Percentiles rank a stretch among this genome's conserved stretches.
These are phyloP conservation scores for Penicillium tannophilum DNA, from an alignment of 495 filamentous ascomycete species.

Conservation along the genomic window DNA sequence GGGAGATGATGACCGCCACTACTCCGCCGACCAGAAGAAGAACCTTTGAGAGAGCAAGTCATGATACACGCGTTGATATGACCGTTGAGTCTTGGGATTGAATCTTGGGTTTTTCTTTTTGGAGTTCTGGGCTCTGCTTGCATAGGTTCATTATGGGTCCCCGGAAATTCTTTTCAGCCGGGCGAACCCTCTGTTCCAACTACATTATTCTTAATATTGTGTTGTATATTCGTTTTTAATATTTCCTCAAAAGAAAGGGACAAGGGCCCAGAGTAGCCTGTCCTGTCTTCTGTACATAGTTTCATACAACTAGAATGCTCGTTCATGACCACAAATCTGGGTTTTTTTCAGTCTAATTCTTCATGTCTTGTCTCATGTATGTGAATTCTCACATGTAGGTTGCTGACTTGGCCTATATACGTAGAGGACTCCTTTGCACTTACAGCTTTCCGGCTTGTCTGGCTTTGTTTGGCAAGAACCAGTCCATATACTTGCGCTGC, in stretches of 20 bases:
- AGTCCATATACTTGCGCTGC: conserved; percentile 9
- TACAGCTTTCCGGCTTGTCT: conserved; percentile 7
- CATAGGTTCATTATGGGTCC: conserved; percentile 3
- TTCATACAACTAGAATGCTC: conserved; percentile 5
- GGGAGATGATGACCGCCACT: conserved; percentile 81
- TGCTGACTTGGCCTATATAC: neutral
- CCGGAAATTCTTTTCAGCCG: neutral
- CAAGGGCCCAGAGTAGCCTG: conserved; percentile 1
- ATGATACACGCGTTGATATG: neutral
- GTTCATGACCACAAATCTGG: conserved; percentile 4
- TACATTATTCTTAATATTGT: conserved; percentile 18
- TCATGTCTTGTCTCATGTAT: too few relatives aligned
- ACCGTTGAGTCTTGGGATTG: neutral
- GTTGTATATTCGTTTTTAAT: conserved; percentile 25
- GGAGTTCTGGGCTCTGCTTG: conserved; percentile 3
- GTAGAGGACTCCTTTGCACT: neutral
- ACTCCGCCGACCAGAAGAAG: conserved; percentile 55
- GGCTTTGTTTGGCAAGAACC: conserved; percentile 2
- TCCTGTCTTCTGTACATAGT: conserved; percentile 20
- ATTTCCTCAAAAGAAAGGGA: neutral
- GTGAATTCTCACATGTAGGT: neutral
- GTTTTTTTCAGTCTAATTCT: neutral
- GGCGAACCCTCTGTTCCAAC: conserved; percentile 1
- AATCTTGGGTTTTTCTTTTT: neutral
- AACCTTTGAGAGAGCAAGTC: conserved; percentile 20